These are phyloP conservation scores for Sugiyamaella valdiviana DNA, from an alignment of 805 yeast genomes.

Conservation along the genomic window DNA sequence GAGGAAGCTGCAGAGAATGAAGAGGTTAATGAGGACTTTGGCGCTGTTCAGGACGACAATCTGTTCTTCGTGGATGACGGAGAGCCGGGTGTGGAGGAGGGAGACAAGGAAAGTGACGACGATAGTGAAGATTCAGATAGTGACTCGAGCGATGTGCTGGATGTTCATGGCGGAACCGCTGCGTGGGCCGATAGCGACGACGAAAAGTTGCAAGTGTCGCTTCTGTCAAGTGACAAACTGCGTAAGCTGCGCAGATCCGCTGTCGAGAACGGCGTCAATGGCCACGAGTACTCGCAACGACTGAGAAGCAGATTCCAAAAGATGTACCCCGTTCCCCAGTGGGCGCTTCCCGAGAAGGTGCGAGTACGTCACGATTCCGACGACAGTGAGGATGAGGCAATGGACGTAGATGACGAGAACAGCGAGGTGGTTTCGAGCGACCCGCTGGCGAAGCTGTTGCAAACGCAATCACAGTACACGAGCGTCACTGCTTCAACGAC, in stretches of 20 bases:
- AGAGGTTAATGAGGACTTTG: constrained; percentile 31
- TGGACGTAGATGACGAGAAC: constrained; percentile 26
- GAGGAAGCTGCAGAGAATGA: constrained; percentile 33
- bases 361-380: constrained; percentile 19
- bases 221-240: constrained; percentile 51
- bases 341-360: constrained; percentile 49
- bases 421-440: constrained; percentile 28
- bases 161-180: constrained; percentile 33
- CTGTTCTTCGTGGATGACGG: constrained; percentile 52
- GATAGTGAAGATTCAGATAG: constrained; percentile 34
- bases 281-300: constrained; percentile 55
- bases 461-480: constrained; percentile 26
- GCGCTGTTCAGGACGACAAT: constrained; percentile 41
- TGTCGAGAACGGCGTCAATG: constrained; percentile 48
- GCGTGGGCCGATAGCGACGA: constrained; percentile 94
- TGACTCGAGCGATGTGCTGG: constrained; percentile 24
- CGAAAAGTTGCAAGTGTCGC: constrained; percentile 58
- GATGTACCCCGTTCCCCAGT: constrained; percentile 76
- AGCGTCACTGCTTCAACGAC: constrained; percentile 39
- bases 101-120: constrained; percentile 30
- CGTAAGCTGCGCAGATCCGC: constrained; percentile 65
- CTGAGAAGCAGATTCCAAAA: constrained; percentile 64
- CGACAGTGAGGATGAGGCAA: constrained; percentile 27
- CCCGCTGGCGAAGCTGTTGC: constrained; percentile 31
- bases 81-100: constrained; percentile 27